These are phyloP conservation scores for Leucocoprinus leucothites DNA, from an alignment of 768 basidiomycete genomes.

Conservation along the genomic window DNA sequence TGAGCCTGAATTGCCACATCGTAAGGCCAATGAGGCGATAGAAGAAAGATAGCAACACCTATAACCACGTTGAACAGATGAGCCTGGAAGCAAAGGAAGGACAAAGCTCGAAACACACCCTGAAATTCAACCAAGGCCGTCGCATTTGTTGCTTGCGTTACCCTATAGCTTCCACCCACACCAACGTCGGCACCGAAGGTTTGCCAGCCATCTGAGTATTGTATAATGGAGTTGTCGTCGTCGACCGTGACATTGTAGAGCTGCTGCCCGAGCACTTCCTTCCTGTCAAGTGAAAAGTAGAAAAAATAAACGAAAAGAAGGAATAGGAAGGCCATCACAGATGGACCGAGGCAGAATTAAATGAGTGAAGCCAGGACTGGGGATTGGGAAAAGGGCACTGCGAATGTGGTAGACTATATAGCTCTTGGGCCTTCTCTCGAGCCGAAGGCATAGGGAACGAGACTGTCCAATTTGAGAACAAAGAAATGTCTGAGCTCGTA, in stretches of 20 bases:
- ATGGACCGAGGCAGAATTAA: background rate
- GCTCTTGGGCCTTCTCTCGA: no score
- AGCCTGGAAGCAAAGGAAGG: background rate
- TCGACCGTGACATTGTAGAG: slow-evolving; percentile 10
- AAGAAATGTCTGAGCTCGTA: background rate
- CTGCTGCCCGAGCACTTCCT: background rate
- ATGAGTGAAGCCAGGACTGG: no score
- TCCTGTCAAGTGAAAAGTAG: background rate
- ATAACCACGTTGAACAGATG: background rate
- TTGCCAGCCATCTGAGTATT: slow-evolving; percentile 3
- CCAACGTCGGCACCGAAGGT: background rate
- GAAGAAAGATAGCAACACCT: slow-evolving; percentile 35
- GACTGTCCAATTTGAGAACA: background rate
- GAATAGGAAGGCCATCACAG: slow-evolving; percentile 1
- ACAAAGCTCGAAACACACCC: background rate
- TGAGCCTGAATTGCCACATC: slow-evolving; percentile 25
- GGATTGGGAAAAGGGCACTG: background rate
- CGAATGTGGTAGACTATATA: no score
- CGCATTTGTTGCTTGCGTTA: slow-evolving; percentile 1
- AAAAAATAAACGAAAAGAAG: background rate
- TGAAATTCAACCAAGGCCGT: slow-evolving; percentile 7
- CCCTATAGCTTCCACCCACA: background rate
- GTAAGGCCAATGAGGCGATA: slow-evolving; percentile 36
- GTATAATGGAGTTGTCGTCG: background rate
- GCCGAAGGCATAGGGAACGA: no score